Percentiles rank a stretch among this genome's conserved stretches.
Evolutionary conservation across 352 stramenopile species (phyloP).

Genomic region (Phytophthora vignae): DNA sequence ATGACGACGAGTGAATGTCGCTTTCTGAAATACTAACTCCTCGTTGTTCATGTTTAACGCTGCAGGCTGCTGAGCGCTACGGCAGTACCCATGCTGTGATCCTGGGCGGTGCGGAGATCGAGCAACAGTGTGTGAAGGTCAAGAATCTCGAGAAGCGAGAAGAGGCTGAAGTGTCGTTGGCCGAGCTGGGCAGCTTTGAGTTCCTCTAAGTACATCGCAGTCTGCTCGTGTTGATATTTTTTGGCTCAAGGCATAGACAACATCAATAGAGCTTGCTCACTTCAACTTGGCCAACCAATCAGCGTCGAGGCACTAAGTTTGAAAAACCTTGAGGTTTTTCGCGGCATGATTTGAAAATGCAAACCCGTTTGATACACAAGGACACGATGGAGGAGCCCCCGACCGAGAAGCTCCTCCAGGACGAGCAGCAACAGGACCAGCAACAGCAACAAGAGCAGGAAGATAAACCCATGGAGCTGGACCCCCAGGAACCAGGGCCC

Average conservation of each 20-base stretch:
- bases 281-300: neutral
- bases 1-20: neutral
- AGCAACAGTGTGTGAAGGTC: constrained; percentile 68
- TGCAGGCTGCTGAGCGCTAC: constrained; percentile 71
- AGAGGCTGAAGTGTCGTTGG: constrained; percentile 56
- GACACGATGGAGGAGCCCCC: neutral
- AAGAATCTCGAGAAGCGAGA: constrained; percentile 78
- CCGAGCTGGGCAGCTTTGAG: constrained; percentile 36
- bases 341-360: constrained; percentile 15
- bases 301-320: neutral
- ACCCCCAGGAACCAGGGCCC: neutral
- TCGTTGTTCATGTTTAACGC: neutral
- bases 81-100: constrained; percentile 79
- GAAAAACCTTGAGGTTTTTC: constrained; percentile 10
- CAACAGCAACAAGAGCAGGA: constrained; percentile 12
- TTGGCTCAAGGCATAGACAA: neutral
- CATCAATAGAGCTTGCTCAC: neutral
- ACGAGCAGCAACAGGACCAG: neutral
- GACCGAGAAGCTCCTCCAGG: constrained; percentile 7
- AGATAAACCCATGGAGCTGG: neutral
- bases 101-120: constrained; percentile 74
- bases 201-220: constrained; percentile 34
- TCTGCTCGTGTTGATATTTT: too few relatives aligned
- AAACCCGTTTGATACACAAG: neutral
- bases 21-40: neutral